Evolutionary conservation across 176 grass and related monocot genomes (phyloP), one percentile per base, ranked within the genome.

Genomic region (Zoysia japonica): DNA sequence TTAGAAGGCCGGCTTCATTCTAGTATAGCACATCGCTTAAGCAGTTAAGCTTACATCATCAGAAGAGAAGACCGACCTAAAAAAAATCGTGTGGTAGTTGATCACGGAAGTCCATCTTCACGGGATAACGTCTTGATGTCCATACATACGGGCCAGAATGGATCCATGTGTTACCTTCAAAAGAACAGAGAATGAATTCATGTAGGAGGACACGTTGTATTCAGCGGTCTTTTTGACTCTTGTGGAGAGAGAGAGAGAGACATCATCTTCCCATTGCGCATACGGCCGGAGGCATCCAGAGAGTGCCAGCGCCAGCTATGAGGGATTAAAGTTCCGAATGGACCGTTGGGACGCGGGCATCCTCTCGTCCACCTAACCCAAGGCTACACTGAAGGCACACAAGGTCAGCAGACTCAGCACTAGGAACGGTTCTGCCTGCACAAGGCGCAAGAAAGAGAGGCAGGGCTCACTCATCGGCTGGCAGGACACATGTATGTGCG

Each of bases 61-160:
- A 57, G 16, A 55, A 19, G 17, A 57, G 17, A 57, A 19, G 44
- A 45, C 44, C 44, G 0, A 19, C 16, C 5, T 17, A 57, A 57
- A 19, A 19, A 64, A 46, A 75, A 80, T 64, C 28, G 48, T 76
- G 76, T 84, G 81, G 64, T 14, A 13, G 47, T 47, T 57, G 47
- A 63, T 80, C 76, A 15, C 4, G 38, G 40, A 16, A 71, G 76
- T 5, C 82, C 85, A 79, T 79, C 80, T 81, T 81, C 28, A 85
- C 82, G 77, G 74, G 87, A 89, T 89, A 80, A 89, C 87, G 77
- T 37, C 6, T 17, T 85, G 87, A 89, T 80, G 82, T 65, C 15
- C 48, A 88, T 80, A 16, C 77, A 88, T 89, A 85, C n/a, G 87
- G 86, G 71, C 77, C 11, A 61, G 65, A 71, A 28, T 28, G 28